These are phyloP conservation scores for Alternaria sp. DNA, from an alignment of 2,329 filamentous ascomycete genomes.

Conservation along the genomic window DNA sequence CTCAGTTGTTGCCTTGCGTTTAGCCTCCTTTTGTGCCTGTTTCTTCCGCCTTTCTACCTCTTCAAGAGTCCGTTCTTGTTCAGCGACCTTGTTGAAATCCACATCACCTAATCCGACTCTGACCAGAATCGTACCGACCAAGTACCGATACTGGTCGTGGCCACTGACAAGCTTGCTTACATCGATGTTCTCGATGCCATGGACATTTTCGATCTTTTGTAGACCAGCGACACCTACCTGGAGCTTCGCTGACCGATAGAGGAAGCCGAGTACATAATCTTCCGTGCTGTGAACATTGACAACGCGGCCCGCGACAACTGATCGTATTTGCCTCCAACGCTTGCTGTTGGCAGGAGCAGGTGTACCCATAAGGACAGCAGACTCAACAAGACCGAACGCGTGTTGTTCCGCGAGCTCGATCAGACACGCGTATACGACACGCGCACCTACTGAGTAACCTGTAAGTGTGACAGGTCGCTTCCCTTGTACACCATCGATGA, in stretches of 20 bases:
- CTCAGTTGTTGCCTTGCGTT: constrained; percentile 16
- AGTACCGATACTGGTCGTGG: constrained; percentile 57
- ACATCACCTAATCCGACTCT: constrained; percentile 58
- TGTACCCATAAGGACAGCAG: constrained; percentile 79
- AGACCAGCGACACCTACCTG: constrained; percentile 83
- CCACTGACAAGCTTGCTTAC: constrained; percentile 56
- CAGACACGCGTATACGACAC: constrained; percentile 82
- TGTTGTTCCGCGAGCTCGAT: constrained; percentile 75
- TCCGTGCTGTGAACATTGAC: constrained; percentile 88
- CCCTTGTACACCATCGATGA: constrained; percentile 80
- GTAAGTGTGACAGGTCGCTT: constrained; percentile 79
- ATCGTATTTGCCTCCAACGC: constrained; percentile 77
- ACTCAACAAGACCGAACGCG: constrained; percentile 83
- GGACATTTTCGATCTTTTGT: constrained; percentile 70
- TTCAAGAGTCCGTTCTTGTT: constrained; percentile 46
- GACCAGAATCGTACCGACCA: constrained; percentile 55
- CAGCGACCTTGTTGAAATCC: constrained; percentile 51
- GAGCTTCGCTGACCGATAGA: constrained; percentile 82
- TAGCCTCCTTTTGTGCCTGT: constrained; percentile 31
- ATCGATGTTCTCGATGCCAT: constrained; percentile 65
- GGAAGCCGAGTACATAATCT: constrained; percentile 83
- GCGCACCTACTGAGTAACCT: constrained; percentile 81
- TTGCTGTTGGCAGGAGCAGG: constrained; percentile 73
- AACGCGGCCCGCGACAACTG: constrained; percentile 78
- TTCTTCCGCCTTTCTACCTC: constrained; percentile 46